Evolutionary conservation across 225 moss, liverwort and hornwort species (phyloP).

Genomic region (Marchantia polymorpha): DNA sequence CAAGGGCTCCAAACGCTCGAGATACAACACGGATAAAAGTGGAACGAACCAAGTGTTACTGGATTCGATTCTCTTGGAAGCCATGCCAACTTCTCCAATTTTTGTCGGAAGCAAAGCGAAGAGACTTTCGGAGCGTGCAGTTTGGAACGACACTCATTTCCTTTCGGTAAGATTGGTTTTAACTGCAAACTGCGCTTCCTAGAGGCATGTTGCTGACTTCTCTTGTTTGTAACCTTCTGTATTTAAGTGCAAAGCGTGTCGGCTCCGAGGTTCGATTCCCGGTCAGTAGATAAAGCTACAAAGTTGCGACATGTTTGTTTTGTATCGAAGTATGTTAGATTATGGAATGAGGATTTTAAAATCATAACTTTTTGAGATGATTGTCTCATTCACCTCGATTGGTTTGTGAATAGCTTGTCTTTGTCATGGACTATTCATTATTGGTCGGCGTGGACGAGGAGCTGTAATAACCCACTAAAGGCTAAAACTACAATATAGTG

Average conservation of each 20-base stretch:
- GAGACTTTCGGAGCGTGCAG: conserved; percentile 74
- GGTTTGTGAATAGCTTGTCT: conserved; percentile 52
- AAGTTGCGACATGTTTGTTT: too few species aligned
- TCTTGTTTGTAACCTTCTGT: background rate
- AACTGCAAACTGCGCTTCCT: background rate
- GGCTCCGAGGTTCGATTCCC: too few species aligned
- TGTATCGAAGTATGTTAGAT: too few species aligned
- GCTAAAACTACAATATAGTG: too few species aligned
- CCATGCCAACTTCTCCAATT: conserved; percentile 86
- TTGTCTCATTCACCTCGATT: too few species aligned
- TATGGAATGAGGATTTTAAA: background rate
- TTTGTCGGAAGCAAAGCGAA: conserved; percentile 90
- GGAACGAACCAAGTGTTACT: conserved; percentile 78
- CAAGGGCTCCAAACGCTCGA: conserved; percentile 83
- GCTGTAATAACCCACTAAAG: too few species aligned
- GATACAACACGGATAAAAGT: conserved; percentile 73
- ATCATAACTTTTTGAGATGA: too few species aligned
- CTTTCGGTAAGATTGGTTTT: conserved; percentile 68
- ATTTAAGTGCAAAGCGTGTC: background rate
- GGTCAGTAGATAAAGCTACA: too few species aligned
- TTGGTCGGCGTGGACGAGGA: conserved; percentile 94
- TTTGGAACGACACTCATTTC: conserved; percentile 96
- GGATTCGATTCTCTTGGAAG: conserved; percentile 84
- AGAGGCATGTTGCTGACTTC: background rate
- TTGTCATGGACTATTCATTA: conserved; percentile 93